These are phyloP conservation scores for Proliferodiscus dingleyae DNA, from an alignment of 2,329 filamentous ascomycete genomes.

Conservation along the genomic window DNA sequence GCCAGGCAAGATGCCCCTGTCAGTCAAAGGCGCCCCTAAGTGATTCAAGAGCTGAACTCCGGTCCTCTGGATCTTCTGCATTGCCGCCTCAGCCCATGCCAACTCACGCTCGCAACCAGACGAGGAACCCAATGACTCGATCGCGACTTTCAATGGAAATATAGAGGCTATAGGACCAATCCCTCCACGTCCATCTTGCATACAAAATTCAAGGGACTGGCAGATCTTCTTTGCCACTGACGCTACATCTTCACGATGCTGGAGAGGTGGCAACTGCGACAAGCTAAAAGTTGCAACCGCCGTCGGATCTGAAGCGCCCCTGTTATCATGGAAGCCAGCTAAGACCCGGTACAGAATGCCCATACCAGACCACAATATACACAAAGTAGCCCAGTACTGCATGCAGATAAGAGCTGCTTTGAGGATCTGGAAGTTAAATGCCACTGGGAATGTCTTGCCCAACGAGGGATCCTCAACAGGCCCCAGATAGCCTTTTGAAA, in stretches of 20 bases:
- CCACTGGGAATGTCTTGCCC: constrained; percentile 27
- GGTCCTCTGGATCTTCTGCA: constrained; percentile 10
- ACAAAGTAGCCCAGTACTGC: constrained; percentile 31
- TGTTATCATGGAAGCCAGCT: not conserved
- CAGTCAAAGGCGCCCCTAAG: not conserved
- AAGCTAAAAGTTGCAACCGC: not conserved
- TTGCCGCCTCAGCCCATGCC: constrained; percentile 16
- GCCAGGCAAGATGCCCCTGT: no score
- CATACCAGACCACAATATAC: constrained; percentile 34
- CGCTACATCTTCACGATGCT: constrained; percentile 25
- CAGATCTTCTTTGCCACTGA: constrained; percentile 31
- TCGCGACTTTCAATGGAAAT: constrained; percentile 25
- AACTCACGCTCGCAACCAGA: constrained; percentile 12
- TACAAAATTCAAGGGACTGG: constrained; percentile 33
- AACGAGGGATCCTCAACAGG: constrained; percentile 5
- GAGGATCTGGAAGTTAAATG: constrained; percentile 29
- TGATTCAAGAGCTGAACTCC: constrained; percentile 11
- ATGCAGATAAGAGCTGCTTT: constrained; percentile 28
- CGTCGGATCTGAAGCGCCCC: not conserved
- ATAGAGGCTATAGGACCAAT: constrained; percentile 15
- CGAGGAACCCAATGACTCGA: constrained; percentile 18
- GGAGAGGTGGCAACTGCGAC: constrained; percentile 22
- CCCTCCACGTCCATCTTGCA: constrained; percentile 23
- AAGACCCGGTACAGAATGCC: constrained; percentile 30
- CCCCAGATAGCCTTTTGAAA: constrained; percentile 14